Percentiles rank a stretch among this genome's conserved stretches.
These are phyloP conservation scores for Amanita pallidorosea DNA, from an alignment of 768 basidiomycete genomes.

Conservation along the genomic window DNA sequence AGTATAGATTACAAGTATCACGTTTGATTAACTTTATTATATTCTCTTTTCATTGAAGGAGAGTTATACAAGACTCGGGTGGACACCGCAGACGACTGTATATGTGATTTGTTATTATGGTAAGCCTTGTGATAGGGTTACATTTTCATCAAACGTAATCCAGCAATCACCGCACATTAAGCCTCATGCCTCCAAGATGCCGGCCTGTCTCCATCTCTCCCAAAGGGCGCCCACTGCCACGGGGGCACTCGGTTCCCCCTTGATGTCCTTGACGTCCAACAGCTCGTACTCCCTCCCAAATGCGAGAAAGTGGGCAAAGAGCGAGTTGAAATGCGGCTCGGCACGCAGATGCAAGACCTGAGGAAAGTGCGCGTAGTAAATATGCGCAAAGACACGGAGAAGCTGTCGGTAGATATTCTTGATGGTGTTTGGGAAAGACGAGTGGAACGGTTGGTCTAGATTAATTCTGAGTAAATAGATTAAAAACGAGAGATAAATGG, in stretches of 20 bases:
- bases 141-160: background rate
- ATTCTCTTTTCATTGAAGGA: too few species aligned
- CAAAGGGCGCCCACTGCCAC: constrained; percentile 74
- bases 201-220: constrained; percentile 88
- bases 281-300: constrained; percentile 93
- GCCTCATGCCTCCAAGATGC: constrained; percentile 40
- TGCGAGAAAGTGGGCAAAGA: constrained; percentile 96
- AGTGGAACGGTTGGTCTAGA: constrained; percentile 80
- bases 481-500: background rate
- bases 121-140: too few species aligned
- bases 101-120: too few species aligned
- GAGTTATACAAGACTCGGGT: too few species aligned
- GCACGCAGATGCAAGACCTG: constrained; percentile 87
- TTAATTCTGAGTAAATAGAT: background rate
- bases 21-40: too few species aligned
- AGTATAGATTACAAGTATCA: background rate
- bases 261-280: constrained; percentile 82
- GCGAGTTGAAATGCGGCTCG: constrained; percentile 93
- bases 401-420: constrained; percentile 96
- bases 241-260: constrained; percentile 45
- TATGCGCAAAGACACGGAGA: constrained; percentile 92
- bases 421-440: constrained; percentile 78
- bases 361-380: constrained; percentile 90
- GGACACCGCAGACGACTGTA: too few species aligned
- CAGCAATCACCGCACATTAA: background rate